A percentile compares a stretch with the other conserved stretches of the same genome.
Evolutionary conservation across 1,284 basidiomycete species (phyloP).

Genomic region (Puccinia triticina): DNA sequence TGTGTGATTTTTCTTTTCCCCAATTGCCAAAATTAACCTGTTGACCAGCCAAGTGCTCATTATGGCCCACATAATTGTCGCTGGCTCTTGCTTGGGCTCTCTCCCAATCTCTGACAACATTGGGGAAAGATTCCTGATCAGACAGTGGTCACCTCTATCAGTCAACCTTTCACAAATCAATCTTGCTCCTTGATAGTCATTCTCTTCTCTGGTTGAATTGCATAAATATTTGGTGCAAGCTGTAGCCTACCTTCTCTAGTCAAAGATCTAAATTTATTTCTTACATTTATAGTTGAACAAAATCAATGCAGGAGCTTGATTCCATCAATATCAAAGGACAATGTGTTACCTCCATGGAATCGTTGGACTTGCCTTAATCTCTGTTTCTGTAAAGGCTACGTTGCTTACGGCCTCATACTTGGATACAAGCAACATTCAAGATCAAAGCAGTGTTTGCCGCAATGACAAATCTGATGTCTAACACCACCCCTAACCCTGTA

Average conservation of each 20-base stretch:
- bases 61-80: too few species aligned
- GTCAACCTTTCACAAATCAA: too few species aligned
- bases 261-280: neutral
- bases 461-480: constrained; percentile 39
- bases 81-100: too few species aligned
- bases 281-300: neutral
- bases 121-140: too few species aligned
- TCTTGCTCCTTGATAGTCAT: neutral
- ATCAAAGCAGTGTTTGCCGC: constrained; percentile 5
- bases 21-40: too few species aligned
- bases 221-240: too few species aligned
- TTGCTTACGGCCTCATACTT: neutral
- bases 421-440: constrained; percentile 13
- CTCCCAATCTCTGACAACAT: too few species aligned
- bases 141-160: too few species aligned
- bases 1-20: too few species aligned
- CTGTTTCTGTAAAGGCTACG: neutral
- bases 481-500: constrained; percentile 14
- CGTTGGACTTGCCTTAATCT: neutral
- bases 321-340: neutral
- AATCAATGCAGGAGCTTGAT: neutral
- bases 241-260: too few species aligned
- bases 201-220: neutral
- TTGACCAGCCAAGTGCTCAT: too few species aligned
- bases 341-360: neutral